Evolutionary conservation across 225 moss, liverwort and hornwort genomes (phyloP).

Genomic region (Polytrichum commune): DNA sequence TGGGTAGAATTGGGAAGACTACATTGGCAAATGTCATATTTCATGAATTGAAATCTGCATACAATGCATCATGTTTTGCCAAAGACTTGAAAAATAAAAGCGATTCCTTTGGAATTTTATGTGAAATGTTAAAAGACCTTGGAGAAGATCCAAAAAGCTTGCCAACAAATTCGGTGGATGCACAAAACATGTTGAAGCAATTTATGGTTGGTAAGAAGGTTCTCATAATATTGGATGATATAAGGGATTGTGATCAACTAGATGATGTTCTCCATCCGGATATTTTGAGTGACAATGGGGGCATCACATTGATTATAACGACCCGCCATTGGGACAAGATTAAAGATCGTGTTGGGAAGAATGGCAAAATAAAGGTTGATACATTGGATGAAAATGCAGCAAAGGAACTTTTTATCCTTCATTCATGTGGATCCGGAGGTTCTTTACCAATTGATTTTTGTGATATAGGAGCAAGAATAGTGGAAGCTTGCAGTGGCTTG

Average conservation of each 20-base stretch:
- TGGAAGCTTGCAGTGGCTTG: not conserved
- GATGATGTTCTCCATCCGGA: not conserved
- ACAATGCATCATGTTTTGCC: not conserved
- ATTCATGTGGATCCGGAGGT: not conserved
- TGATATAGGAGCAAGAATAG: not conserved
- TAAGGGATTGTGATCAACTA: not conserved
- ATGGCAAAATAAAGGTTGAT: not conserved
- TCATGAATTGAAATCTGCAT: not conserved
- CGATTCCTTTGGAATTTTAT: not conserved
- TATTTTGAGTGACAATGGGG: not conserved
- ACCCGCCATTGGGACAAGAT: not conserved
- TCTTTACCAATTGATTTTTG: not conserved
- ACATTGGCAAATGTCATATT: constrained; percentile 4
- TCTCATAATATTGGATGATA: not conserved
- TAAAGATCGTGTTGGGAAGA: not conserved
- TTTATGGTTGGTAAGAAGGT: not conserved
- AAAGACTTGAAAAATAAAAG: not conserved
- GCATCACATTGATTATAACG: not conserved
- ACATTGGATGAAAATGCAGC: not conserved
- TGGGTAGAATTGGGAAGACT: constrained; percentile 6
- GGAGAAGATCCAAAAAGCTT: not conserved
- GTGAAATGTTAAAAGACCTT: not conserved
- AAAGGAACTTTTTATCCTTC: not conserved
- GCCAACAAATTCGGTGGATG: not conserved
- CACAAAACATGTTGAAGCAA: not conserved